Evolutionary conservation across 306 rosid genomes (phyloP), one percentile per base, ranked within the genome.

Genomic region (Vigna angularis): DNA sequence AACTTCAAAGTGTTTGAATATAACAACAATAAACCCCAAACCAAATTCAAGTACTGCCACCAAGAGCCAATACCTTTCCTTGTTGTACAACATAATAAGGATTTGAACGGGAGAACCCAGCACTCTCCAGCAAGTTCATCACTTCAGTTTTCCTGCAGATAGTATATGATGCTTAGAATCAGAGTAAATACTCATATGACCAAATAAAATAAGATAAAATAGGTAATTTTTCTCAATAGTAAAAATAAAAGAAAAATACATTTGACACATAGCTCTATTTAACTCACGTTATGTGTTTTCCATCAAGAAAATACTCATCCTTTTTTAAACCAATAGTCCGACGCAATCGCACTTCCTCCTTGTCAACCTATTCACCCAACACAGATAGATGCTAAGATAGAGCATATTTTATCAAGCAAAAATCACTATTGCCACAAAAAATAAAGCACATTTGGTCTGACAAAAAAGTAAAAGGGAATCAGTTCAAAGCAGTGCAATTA

Each of bases 61-160:
- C 77, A 42, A 47, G 40, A 63, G 61, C 45, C 55, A 59, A 45
- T 87, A 95, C 99, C 96, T 95, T 93, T 77, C 99, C 99, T 90
- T 95, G 99, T 76, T 95, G 99, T 76, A 95, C 99, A 81, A 95
- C 96, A 85, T 95, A 95, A 87, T 95, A 95, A 81, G 99, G 99
- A 85, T 95, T 95, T 82, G 99, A 95, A 72, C 96, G 97, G 81
- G 99, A 95, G 86, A 95, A 95, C 77, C 99, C 99, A 77, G 98
- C 99, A 89, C 99, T 95, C 88, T 95, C 99, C 83, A 95, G 81
- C 82, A 95, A 91, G 89, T 92, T 95, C 99, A 95, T 95, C 69
- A 95, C 99, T 87, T 95, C 99, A 0, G 98, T 88, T 88, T 95
- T 95, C 77, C 99, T 95, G 85, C 80, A 86, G 70, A 81, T 56